Base-by-base conservation (phyloP, 208 protist genomes). In the Crithidia mellificae region DNA sequence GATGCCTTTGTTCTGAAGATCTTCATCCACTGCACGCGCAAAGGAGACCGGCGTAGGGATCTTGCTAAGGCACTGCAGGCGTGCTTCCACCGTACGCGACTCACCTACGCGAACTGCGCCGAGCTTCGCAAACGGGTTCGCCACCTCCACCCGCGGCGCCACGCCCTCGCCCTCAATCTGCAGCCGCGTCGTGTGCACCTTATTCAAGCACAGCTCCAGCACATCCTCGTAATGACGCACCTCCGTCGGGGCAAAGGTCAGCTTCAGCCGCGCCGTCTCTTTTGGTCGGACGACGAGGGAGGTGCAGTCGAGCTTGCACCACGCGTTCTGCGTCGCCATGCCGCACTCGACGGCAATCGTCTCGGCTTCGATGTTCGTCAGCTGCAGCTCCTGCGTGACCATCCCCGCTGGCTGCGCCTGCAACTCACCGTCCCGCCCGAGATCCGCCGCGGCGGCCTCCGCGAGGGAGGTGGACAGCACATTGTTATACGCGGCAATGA, bases 201-300 rank as follows among this genome's bases (percentile, higher is more conserved):
- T 93, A 72, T 99, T 99, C 34, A 99, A 72, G 55, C 95, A 54
- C 74, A 99, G 92, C 39, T 81, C 81, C 43, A 99, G 69, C 65
- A 82, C 84, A 62, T 96, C 93, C n/a, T 70, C 75, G 80, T 98
- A 98, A 27, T 63, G 68, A 14, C 82, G 85, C 2, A 86, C 74
- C 44, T 97, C 93, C 15, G 52, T 62, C 2, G 98, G 98, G 52
- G 66, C 77, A 71, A 99, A 99, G 43, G 50, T 68, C 22, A 99
- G 70, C 47, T 65, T 72, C 27, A 98, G 43, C 34, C 94, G 80
- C 19, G 64, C 66, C 36, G 68, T 73, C 63, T 90, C 88, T 27
- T 84, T 88, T 24, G 96, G 89, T 36, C 74, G 70, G 19, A 97
- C 83, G 6, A 97, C 84, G 51, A 94, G 88, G n/a, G 93, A 90